Conservation (phyloP, 1,139 yeast species). For the Kurtzmaniella quercitrusa region DNA sequence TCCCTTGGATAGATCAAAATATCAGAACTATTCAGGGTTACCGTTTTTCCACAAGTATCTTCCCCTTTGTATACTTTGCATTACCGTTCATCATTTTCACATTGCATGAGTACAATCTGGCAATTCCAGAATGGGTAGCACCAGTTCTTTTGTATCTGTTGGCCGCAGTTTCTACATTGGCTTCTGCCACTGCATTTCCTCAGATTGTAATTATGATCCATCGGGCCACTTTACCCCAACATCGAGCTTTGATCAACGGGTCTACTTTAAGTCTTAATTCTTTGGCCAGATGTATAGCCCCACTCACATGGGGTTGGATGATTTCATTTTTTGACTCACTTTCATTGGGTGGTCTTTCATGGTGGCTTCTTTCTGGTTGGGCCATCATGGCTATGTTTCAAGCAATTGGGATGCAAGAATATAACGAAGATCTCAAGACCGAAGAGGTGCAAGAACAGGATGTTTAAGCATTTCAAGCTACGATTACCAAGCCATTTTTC, state of each 20-base stretch:
- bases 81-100: constrained; percentile 51
- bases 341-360: constrained; percentile 46
- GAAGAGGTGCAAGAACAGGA: neutral
- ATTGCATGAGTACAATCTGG: constrained; percentile 25
- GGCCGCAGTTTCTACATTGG: constrained; percentile 25
- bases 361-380: constrained; percentile 42
- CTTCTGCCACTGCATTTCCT: constrained; percentile 36
- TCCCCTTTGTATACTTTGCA: constrained; percentile 45
- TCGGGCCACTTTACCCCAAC: constrained; percentile 43
- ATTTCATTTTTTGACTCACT: constrained; percentile 47
- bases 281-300: constrained; percentile 56
- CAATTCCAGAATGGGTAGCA: constrained; percentile 21
- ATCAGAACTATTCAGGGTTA: constrained; percentile 45
- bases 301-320: constrained; percentile 54
- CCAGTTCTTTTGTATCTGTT: constrained; percentile 21
- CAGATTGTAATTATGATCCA: constrained; percentile 43
- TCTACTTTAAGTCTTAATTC: constrained; percentile 48
- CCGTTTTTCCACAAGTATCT: constrained; percentile 34
- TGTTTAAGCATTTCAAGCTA: no score
- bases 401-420: constrained; percentile 29
- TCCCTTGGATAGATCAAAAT: constrained; percentile 52
- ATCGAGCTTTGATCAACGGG: constrained; percentile 51
- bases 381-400: constrained; percentile 30
- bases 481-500: no score
- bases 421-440: constrained; percentile 17